phyloP scores from a whole-genome alignment of 1,284 basidiomycete genomes.

The Volvariella volvacea region DNA sequence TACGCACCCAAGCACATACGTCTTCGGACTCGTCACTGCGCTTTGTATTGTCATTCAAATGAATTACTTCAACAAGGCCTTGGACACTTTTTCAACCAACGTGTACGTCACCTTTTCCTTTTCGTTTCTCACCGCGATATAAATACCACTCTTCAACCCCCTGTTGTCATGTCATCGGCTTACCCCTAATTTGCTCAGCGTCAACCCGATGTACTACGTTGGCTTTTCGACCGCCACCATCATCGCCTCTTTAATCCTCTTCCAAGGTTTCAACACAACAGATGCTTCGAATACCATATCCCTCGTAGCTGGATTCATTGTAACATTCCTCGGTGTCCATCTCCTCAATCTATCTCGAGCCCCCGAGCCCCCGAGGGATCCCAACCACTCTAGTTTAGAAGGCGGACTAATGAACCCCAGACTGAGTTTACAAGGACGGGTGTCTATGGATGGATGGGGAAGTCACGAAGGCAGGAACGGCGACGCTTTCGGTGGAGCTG shows the following conservation, averaged over 20 bases:
- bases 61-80: conserved; percentile 99
- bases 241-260: conserved; percentile 91
- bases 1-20: conserved; percentile 89
- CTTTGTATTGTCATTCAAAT: conserved; percentile 92
- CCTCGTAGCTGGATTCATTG: conserved; percentile 80
- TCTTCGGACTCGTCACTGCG: conserved; percentile 82
- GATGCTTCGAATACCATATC: conserved; percentile 79
- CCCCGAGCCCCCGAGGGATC: conserved; percentile 42
- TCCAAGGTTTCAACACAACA: conserved; percentile 94
- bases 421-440: conserved; percentile 58
- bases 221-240: conserved; percentile 97
- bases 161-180: conserved; percentile 7
- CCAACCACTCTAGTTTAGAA: conserved; percentile 55
- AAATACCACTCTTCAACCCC: neutral
- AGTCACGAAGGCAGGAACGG: conserved; percentile 21
- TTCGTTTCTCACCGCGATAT: neutral
- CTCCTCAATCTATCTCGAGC: conserved; percentile 81
- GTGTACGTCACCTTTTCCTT: conserved; percentile 58
- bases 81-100: conserved; percentile 96
- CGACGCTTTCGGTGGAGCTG: conserved; percentile 21
- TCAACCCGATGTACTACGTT: conserved; percentile 99
- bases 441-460: conserved; percentile 68
- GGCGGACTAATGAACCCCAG: conserved; percentile 76
- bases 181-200: conserved; percentile 38
- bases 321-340: conserved; percentile 91